phyloP scores from a whole-genome alignment of 1,284 basidiomycete species.

The Porodaedalea pini region DNA sequence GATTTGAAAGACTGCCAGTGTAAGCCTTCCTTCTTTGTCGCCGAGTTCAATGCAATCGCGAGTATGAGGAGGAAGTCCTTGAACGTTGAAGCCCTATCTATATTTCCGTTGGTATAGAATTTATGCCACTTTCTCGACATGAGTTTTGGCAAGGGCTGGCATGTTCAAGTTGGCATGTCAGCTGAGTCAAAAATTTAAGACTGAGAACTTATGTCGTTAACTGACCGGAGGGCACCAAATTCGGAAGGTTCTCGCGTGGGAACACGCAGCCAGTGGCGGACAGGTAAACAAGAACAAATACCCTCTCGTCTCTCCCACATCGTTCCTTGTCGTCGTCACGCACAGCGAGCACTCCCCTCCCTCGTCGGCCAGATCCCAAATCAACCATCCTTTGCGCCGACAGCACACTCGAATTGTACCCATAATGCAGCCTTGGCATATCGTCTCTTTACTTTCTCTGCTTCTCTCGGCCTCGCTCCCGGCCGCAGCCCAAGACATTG shows the following conservation, averaged over 20 bases:
- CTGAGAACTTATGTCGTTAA: no score
- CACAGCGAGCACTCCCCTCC: neutral
- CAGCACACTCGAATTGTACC: neutral
- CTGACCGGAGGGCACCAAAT: no score
- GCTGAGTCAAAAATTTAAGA: no score
- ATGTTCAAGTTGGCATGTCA: no score
- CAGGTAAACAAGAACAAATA: conserved; percentile 12
- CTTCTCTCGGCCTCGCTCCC: conserved; percentile 32
- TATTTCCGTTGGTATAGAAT: no score
- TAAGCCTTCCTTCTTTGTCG: no score
- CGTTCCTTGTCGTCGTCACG: conserved; percentile 9
- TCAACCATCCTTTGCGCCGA: neutral
- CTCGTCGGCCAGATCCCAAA: neutral
- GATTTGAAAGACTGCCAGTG: no score
- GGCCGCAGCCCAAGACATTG: conserved; percentile 36
- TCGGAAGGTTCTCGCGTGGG: neutral
- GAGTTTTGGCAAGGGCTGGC: no score
- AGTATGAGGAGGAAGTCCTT: no score
- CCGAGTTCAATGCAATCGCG: no score
- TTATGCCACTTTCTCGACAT: no score
- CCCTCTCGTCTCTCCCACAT: neutral
- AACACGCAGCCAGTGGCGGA: conserved; percentile 8
- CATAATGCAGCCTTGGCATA: conserved; percentile 5
- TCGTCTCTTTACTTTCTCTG: conserved; percentile 35
- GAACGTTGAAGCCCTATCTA: no score